Evolutionary conservation across 2,329 filamentous ascomycete genomes (phyloP).

Genomic region (Colletotrichum melonis): DNA sequence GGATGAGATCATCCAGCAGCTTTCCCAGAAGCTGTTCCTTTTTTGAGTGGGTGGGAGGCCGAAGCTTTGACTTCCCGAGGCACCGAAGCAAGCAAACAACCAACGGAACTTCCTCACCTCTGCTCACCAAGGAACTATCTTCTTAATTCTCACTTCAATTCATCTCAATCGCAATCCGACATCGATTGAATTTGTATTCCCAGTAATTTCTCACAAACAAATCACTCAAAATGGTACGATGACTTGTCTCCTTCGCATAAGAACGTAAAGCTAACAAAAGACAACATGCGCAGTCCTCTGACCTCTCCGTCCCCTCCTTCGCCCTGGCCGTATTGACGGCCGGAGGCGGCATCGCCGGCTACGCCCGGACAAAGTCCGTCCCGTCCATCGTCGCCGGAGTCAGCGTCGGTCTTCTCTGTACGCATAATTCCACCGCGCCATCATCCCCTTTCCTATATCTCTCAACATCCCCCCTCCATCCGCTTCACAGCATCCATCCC

Average conservation of each 20-base stretch:
- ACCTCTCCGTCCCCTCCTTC: constrained; percentile 74
- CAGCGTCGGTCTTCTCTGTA: constrained; percentile 78
- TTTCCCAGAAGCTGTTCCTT: background rate
- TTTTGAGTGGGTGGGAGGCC: constrained; percentile 8
- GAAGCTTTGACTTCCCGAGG: constrained; percentile 32
- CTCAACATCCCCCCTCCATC: background rate
- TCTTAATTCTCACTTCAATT: background rate
- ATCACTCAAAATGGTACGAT: constrained; percentile 22
- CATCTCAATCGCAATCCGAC: background rate
- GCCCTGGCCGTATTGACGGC: constrained; percentile 85
- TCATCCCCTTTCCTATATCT: background rate
- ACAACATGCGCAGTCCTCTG: constrained; percentile 40
- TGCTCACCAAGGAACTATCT: constrained; percentile 5
- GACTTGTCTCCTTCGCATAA: background rate
- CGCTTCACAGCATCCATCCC: background rate
- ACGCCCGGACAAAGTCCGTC: constrained; percentile 83
- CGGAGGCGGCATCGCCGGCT: constrained; percentile 88
- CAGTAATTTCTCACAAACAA: background rate
- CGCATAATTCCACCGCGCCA: constrained; percentile 37
- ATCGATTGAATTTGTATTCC: background rate
- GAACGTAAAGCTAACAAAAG: constrained; percentile 15
- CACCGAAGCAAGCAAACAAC: constrained; percentile 3
- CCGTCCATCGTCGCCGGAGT: constrained; percentile 89
- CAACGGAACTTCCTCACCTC: constrained; percentile 7
- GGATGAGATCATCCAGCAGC: constrained; percentile 33